phyloP scores from a whole-genome alignment of 176 grass and related monocot genomes.

The Triticum turgidum region DNA sequence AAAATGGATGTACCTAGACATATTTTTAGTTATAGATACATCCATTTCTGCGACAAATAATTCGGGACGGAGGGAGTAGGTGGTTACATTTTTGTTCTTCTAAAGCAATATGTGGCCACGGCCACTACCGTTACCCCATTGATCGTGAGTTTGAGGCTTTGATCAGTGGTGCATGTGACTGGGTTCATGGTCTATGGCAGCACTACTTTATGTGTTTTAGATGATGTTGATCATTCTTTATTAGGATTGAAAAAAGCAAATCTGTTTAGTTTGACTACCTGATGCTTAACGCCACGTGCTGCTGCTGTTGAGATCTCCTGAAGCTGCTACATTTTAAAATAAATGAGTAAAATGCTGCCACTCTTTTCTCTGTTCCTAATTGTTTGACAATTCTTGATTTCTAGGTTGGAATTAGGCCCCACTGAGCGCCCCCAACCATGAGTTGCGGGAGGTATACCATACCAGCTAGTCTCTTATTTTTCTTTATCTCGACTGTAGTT shows the following conservation, averaged over 20 bases:
- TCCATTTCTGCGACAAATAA: too few relatives aligned
- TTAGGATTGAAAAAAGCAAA: neutral
- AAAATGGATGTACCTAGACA: too few relatives aligned
- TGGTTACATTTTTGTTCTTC: neutral
- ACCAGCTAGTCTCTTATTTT: neutral
- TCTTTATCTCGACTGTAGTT: neutral
- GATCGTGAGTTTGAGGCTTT: neutral
- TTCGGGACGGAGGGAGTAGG: too few relatives aligned
- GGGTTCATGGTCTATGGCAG: neutral
- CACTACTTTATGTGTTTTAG: neutral
- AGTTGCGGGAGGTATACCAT: conserved; percentile 26
- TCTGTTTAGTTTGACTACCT: conserved; percentile 1
- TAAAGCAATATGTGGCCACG: neutral
- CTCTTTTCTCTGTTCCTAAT: neutral
- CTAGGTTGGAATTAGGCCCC: conserved; percentile 9
- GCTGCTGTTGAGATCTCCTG: neutral
- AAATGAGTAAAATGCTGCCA: neutral
- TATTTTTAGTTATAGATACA: too few relatives aligned
- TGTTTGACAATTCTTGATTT: neutral
- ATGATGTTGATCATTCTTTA: neutral
- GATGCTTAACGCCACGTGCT: neutral
- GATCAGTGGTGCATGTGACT: neutral
- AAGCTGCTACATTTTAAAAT: neutral
- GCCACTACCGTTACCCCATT: neutral
- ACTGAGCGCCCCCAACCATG: conserved; percentile 15